Conservation (phyloP, 2,329 filamentous ascomycete genomes). For the Cladophialophora immunda region DNA sequence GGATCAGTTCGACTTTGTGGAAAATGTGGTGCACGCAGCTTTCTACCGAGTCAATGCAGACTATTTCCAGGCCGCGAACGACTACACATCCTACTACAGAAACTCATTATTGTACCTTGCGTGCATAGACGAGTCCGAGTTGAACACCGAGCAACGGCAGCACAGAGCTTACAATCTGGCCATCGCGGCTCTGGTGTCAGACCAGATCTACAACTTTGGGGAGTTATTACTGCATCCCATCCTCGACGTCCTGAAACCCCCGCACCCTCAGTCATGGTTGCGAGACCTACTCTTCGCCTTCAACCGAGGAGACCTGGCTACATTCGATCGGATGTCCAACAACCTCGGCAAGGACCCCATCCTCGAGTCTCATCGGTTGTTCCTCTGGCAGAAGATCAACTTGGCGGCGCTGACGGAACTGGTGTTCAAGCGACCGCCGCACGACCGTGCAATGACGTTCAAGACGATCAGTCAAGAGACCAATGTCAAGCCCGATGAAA, state of each 20-base stretch:
- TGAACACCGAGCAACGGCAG: constrained; percentile 78
- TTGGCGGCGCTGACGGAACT: constrained; percentile 95
- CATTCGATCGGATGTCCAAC: constrained; percentile 82
- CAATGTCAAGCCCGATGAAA: constrained; percentile 88
- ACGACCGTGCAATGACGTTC: constrained; percentile 95
- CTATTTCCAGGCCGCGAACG: constrained; percentile 90
- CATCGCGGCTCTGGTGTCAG: constrained; percentile 89
- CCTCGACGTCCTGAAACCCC: constrained; percentile 78
- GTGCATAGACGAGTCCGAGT: constrained; percentile 82
- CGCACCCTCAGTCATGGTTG: constrained; percentile 74
- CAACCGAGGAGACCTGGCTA: constrained; percentile 90
- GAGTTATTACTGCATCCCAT: constrained; percentile 98
- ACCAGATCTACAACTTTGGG: constrained; percentile 98
- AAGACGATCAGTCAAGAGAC: constrained; percentile 87
- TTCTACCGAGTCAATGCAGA: constrained; percentile 96
- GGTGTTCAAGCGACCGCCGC: constrained; percentile 93
- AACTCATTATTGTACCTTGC: constrained; percentile 97
- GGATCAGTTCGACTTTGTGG: constrained; percentile 91
- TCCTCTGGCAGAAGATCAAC: constrained; percentile 97
- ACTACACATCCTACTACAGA: constrained; percentile 96
- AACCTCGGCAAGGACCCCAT: constrained; percentile 83
- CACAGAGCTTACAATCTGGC: constrained; percentile 90
- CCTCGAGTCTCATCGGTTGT: constrained; percentile 79
- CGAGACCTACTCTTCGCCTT: constrained; percentile 96
- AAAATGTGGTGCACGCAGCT: constrained; percentile 92